Evolutionary conservation across 2,329 filamentous ascomycete genomes (phyloP).

Genomic region (Talaromyces sp.): DNA sequence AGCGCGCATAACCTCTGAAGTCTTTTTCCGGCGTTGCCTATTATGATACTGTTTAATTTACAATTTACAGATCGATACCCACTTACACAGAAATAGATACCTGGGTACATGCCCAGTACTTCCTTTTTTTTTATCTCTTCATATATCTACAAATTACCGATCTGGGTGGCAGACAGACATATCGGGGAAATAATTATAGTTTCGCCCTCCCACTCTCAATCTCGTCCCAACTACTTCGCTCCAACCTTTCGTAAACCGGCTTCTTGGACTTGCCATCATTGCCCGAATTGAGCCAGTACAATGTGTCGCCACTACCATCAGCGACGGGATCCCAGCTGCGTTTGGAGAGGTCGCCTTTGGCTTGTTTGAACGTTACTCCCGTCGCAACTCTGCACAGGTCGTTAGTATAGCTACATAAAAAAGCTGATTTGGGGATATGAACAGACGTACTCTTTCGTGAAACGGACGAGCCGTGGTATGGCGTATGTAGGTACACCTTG

Average conservation of each 20-base stretch:
- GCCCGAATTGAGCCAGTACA: slow-evolving; percentile 43
- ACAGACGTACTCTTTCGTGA: slow-evolving; percentile 42
- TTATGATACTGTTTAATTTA: neutral
- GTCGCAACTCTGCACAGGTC: slow-evolving; percentile 39
- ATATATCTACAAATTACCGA: neutral
- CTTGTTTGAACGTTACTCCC: slow-evolving; percentile 51
- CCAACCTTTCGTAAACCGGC: slow-evolving; percentile 37
- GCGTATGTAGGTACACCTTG: slow-evolving; percentile 48
- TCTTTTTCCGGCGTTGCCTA: neutral
- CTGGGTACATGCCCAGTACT: neutral
- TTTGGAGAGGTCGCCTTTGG: slow-evolving; percentile 44
- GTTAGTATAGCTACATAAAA: neutral
- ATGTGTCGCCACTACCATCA: slow-evolving; percentile 30
- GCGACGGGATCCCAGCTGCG: slow-evolving; percentile 38
- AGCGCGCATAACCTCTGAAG: neutral
- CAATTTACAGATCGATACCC: neutral
- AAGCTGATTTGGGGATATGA: neutral
- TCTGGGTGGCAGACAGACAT: no score
- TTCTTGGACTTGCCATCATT: neutral
- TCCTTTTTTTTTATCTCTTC: neutral
- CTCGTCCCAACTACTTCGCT: slow-evolving; percentile 36
- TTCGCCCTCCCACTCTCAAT: slow-evolving; percentile 46
- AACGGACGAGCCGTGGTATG: slow-evolving; percentile 45
- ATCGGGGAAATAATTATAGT: slow-evolving; percentile 24
- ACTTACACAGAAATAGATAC: neutral